phyloP scores from a whole-genome alignment of 371 early-diverging fungal species.

The Dichotomocladium elegans region DNA sequence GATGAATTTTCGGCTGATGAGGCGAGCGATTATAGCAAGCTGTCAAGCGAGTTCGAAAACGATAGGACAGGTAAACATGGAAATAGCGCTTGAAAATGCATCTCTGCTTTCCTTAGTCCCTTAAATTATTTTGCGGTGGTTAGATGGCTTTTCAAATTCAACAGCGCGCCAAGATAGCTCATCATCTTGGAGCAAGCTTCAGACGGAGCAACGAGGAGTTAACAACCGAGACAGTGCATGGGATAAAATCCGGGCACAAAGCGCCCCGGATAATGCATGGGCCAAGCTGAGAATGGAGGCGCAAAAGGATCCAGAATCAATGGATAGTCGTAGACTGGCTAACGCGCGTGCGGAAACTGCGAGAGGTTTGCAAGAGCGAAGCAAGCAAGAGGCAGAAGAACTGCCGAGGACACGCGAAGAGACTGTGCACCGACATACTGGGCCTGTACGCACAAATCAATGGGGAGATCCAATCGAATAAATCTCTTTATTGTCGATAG shows the following conservation, averaged over 20 bases:
- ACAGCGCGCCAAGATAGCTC: too few relatives aligned
- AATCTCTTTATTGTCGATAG: too few relatives aligned
- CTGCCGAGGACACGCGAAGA: slow-evolving; percentile 46
- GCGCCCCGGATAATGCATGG: slow-evolving; percentile 40
- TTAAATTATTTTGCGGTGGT: too few relatives aligned
- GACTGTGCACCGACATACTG: slow-evolving; percentile 12
- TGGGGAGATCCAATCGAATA: slow-evolving; percentile 34
- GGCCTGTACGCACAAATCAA: slow-evolving; percentile 25
- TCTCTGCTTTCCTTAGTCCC: too few relatives aligned
- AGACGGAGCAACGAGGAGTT: slow-evolving; percentile 2
- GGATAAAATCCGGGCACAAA: slow-evolving; percentile 42
- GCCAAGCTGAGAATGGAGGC: slow-evolving; percentile 34
- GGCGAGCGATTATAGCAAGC: slow-evolving; percentile 2
- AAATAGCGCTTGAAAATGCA: too few relatives aligned
- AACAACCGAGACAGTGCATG: slow-evolving; percentile 24
- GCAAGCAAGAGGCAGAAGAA: slow-evolving; percentile 18
- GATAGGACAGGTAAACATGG: slow-evolving; percentile 6
- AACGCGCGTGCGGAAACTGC: slow-evolving; percentile 19
- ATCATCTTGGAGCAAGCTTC: neutral
- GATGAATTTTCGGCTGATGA: slow-evolving; percentile 4
- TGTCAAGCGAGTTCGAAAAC: slow-evolving; percentile 9
- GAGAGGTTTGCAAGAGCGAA: slow-evolving; percentile 20
- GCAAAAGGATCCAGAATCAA: slow-evolving; percentile 16
- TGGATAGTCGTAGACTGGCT: slow-evolving; percentile 5
- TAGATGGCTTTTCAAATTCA: too few relatives aligned